phyloP scores from a whole-genome alignment of 768 basidiomycete species.

The Mycena haematopus region DNA sequence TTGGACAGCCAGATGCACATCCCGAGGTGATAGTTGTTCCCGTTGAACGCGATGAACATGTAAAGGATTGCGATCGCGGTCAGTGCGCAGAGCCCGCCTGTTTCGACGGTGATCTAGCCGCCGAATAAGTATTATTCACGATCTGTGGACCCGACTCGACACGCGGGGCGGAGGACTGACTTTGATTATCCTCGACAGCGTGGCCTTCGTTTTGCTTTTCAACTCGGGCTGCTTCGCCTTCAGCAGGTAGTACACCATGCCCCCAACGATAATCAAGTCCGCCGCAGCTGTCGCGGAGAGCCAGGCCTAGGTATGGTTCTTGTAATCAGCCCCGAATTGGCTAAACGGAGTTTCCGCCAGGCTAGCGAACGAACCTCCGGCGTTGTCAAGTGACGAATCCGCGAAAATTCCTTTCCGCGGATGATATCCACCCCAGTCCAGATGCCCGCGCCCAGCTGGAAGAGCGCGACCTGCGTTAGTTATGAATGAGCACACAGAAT shows the following conservation, averaged over 20 bases:
- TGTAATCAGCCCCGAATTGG: background rate
- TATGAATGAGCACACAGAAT: too few relatives aligned
- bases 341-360: too few relatives aligned
- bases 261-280: conserved; percentile 9
- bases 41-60: conserved; percentile 28
- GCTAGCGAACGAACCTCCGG: conserved; percentile 12
- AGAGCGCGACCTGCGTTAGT: background rate
- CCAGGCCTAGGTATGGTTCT: conserved; percentile 2
- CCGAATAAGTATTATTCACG: background rate
- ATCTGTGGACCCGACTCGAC: background rate
- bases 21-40: conserved; percentile 31
- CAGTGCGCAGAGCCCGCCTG: conserved; percentile 30
- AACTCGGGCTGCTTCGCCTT: background rate
- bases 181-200: background rate
- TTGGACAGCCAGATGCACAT: conserved; percentile 31
- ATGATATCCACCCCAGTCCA: background rate
- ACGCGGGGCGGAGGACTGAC: background rate
- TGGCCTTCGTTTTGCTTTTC: background rate
- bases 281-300: background rate
- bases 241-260: background rate
- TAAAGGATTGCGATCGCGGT: conserved; percentile 28
- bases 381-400: background rate
- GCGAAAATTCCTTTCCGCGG: background rate
- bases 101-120: conserved; percentile 27
- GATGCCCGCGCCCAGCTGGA: background rate